Percentiles rank a stretch among this genome's conserved stretches.
These are phyloP conservation scores for Tylopilus sp. DNA, from an alignment of 768 basidiomycete species.

Conservation along the genomic window DNA sequence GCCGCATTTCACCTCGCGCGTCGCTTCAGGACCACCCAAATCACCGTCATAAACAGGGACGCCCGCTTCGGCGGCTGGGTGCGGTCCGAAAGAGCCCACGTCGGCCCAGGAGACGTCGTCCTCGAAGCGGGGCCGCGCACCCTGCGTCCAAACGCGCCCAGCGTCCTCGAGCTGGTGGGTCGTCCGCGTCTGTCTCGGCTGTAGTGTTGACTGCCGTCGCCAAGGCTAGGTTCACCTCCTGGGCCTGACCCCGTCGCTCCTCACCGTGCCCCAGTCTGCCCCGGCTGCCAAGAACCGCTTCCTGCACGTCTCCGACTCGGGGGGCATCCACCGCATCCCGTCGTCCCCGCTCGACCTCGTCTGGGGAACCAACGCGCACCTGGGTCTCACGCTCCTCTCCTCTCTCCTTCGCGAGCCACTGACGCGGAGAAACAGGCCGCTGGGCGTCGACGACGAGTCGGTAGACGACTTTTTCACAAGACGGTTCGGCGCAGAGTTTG, in stretches of 20 bases:
- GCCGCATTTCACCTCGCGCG: constrained; percentile 75
- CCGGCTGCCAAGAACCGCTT: constrained; percentile 78
- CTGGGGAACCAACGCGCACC: constrained; percentile 26
- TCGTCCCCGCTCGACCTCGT: constrained; percentile 36
- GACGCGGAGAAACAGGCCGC: constrained; percentile 39
- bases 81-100: constrained; percentile 48
- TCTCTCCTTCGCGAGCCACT: constrained; percentile 61
- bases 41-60: constrained; percentile 70
- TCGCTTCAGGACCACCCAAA: constrained; percentile 52
- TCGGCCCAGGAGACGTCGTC: constrained; percentile 42
- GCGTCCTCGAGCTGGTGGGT: constrained; percentile 75
- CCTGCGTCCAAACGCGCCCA: constrained; percentile 69
- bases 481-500: constrained; percentile 69
- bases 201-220: constrained; percentile 10
- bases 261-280: constrained; percentile 64
- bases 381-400: constrained; percentile 46
- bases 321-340: constrained; percentile 54
- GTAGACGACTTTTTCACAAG: constrained; percentile 74
- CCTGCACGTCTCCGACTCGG: constrained; percentile 51
- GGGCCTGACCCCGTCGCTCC: constrained; percentile 51
- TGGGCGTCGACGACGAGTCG: constrained; percentile 61
- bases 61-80: constrained; percentile 85
- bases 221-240: constrained; percentile 71
- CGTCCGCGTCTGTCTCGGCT: constrained; percentile 1
- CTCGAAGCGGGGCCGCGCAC: constrained; percentile 89